Evolutionary conservation across 2,329 filamentous ascomycete genomes (phyloP), one percentile per base, ranked within the genome.

Genomic region (Penicillium polonicum): DNA sequence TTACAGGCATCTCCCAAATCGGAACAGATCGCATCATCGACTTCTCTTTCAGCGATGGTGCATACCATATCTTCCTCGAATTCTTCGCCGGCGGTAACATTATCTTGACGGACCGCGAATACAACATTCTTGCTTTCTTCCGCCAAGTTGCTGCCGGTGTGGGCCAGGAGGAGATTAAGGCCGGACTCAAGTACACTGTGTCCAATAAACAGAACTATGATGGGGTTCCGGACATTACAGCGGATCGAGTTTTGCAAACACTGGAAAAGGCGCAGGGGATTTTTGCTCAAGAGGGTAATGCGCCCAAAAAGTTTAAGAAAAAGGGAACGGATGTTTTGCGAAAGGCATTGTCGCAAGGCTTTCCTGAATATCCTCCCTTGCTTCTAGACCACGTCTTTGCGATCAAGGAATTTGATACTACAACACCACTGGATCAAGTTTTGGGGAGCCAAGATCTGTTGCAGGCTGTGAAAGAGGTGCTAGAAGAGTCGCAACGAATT

Each of bases 21-120:
- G 94, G 94, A 48, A 97, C 92, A 2, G 94, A 99, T 74, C 85
- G 94, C 52, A 89, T 99, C 60, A 88, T 99, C 52, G 91, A 97
- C 72, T 86, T 99, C 53, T 84, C 89, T 68, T 97, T 99, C 72
- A 95, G 90, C 66, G 92, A 97, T 79, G 94, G 94, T 12, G 83
- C 88, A 65, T 97, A 95, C 72, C 83, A 88, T 42, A 75, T 99
- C 23, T 97, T 91, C 72, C 79, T 99, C 29, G 94, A 99, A 76
- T 99, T 99, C 78, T 99, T 96, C 72, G 93, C 94, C 1, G 90
- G 90, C 52, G 94, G 94, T 45, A 99, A 99, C 72, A 88, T 99
- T 60, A 91, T 99, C 60, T 81, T 99, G 52, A 96, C 94, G 3
- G 92, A 97, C 71, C 83, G 82, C 50, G 88, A 95, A 25, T 79